Conservation (phyloP, 2,329 filamentous ascomycete species). For the Colletotrichum viniferum region DNA sequence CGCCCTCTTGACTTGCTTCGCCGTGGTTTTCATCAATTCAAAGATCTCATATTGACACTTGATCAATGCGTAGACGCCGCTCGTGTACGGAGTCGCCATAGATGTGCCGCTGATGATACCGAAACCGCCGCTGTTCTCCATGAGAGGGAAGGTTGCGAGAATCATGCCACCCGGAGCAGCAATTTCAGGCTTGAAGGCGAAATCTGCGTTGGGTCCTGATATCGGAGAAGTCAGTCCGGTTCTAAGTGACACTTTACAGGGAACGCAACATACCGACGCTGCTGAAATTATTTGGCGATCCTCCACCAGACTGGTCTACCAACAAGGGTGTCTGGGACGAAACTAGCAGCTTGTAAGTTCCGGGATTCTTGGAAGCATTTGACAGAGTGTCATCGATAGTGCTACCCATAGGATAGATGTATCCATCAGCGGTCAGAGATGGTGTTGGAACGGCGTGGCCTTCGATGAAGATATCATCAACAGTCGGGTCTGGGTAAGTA, state of each 20-base stretch:
- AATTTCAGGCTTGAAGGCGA: constrained; percentile 33
- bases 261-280: neutral
- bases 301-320: constrained; percentile 4
- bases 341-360: neutral
- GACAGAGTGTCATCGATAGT: neutral
- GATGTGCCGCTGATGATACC: constrained; percentile 38
- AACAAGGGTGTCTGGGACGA: neutral
- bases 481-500: constrained; percentile 13
- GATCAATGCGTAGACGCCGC: constrained; percentile 37
- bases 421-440: neutral
- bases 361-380: neutral
- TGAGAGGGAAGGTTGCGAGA: constrained; percentile 37
- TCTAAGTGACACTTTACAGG: neutral
- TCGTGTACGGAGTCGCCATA: constrained; percentile 38
- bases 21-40: constrained; percentile 32
- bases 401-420: constrained; percentile 9
- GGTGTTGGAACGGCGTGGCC: constrained; percentile 11
- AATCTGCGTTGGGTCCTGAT: constrained; percentile 8
- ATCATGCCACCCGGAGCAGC: constrained; percentile 38
- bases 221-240: neutral
- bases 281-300: constrained; percentile 15
- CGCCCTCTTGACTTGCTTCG: constrained; percentile 28
- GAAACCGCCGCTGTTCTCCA: constrained; percentile 28
- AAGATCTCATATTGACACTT: constrained; percentile 36
- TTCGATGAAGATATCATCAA: constrained; percentile 1